Base-by-base conservation (phyloP, 116 monocot genomes). In the Posidonia oceanica region DNA sequence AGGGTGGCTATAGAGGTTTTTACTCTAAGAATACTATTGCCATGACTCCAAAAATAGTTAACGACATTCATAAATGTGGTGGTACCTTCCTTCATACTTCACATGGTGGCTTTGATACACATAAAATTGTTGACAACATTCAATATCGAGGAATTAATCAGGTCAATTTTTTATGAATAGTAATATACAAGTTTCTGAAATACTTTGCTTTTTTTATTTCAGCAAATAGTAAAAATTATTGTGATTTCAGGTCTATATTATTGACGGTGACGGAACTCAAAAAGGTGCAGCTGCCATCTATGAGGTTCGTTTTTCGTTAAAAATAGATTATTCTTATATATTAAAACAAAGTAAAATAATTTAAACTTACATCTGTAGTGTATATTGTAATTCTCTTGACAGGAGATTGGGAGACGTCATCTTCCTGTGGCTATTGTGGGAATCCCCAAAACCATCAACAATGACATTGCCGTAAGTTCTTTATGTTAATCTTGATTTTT, bases 191-290 rank as follows among this genome's bases (percentile, higher is more conserved):
- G 16, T 56, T 69, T 15, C 1, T 38, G 1, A 37, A 55, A 36
- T 12, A 41, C n/a, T 42, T 66, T n/a, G n/a, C n/a, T n/a, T n/a
- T n/a, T n/a, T n/a, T n/a, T n/a, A n/a, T n/a, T n/a, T n/a, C n/a
- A n/a, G 55, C 15, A 57, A 56, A 56, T 55, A 16, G 69, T 70
- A 11, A 4, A 21, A 3, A 0, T n/a, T 54, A 6, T 38, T 39
- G 57, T 55, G 18, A 16, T 36, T 77, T 59, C 63, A 86, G 87
- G 83, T 87, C 39, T 87, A 83, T 66, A 81, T 87, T 23, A 79
- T 87, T 68, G 86, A 83, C 36, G 83, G 86, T 12, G 86, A 86
- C 66, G 83, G 86, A 59, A 86, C 83, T 66, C 87, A 87, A 58
- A 87, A 71, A 67, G 87, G 87, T 5, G 87, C 83, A 13, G 72